Conservation (phyloP, 345 rosid genomes). For the Bruguiera sexangula region DNA sequence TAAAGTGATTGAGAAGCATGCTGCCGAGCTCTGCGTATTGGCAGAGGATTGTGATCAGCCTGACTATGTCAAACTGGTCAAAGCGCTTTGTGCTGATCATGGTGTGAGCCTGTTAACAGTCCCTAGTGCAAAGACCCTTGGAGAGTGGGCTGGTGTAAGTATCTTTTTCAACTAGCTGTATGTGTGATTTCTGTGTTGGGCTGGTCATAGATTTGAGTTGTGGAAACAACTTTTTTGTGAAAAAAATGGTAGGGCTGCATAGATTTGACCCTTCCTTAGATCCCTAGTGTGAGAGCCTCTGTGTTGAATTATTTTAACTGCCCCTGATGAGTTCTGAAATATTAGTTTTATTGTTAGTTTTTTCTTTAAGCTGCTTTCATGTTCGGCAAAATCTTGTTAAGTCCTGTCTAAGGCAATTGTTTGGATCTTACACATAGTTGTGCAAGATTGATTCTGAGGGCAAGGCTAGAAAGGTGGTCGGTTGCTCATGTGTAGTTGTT, state of each 20-base stretch:
- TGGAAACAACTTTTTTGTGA: too few relatives aligned
- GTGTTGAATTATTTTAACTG: not conserved
- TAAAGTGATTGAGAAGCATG: slow-evolving; percentile 75
- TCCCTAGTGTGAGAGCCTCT: too few relatives aligned
- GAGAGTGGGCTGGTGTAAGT: slow-evolving; percentile 96
- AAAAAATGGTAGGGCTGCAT: too few relatives aligned
- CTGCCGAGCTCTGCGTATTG: slow-evolving; percentile 65
- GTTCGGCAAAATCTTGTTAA: too few relatives aligned
- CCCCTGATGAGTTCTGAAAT: not conserved
- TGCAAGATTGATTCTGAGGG: slow-evolving; percentile 56
- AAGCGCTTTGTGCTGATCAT: slow-evolving; percentile 77
- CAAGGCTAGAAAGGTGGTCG: slow-evolving; percentile 1
- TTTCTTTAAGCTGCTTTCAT: not conserved
- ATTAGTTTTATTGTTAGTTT: not conserved
- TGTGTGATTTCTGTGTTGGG: too few relatives aligned
- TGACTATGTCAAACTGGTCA: slow-evolving; percentile 72
- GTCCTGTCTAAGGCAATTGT: not conserved
- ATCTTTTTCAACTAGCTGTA: not conserved
- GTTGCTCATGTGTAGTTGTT: slow-evolving; percentile 74
- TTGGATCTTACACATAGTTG: slow-evolving; percentile 36
- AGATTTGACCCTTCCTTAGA: too few relatives aligned
- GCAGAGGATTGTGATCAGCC: slow-evolving; percentile 91
- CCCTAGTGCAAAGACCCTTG: slow-evolving; percentile 49
- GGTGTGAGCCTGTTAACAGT: slow-evolving; percentile 45
- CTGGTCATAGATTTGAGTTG: too few relatives aligned